Evolutionary conservation across 2,329 filamentous ascomycete genomes (phyloP), one percentile per base, ranked within the genome.

Genomic region (Diplodia mutila): DNA sequence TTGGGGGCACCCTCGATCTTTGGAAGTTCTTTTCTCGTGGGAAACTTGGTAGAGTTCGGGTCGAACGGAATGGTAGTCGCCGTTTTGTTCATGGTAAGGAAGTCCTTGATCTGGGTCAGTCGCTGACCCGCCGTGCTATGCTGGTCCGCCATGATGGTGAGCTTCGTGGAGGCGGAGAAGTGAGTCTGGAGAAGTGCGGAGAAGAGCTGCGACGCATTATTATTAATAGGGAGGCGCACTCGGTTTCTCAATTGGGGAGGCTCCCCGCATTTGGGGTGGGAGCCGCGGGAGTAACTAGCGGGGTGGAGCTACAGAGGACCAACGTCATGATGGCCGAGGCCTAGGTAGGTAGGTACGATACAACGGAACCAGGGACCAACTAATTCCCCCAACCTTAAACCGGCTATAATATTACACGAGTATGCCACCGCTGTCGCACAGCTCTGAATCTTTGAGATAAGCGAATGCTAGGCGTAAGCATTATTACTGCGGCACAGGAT

Each of bases 21-120:
- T 23, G 85, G 85, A 4, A 88, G 78, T 61, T 88, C 82, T 65
- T 83, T 82, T 16, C 85, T 78, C 0, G 80, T 81, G 0, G 86
- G 86, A 63, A 89, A 86, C 18, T 75, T 81, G 18, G 81, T 82
- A 48, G 76, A 80, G 66, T 86, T 77, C 1, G 86, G 86, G 71
- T 88, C 80, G 82, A 84, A 87, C 3, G 85, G 85, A 25, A 86
- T 77, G 2, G 78, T 80, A 0, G 78, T 81, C 1, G 82, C 80
- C 1, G 80, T 81, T 70, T 83, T 83, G 69, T 80, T 80, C 74
- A 80, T 76, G 0, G 79, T 82, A 27, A 84, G 69, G 65, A 82
- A 79, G 70, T 82, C 80, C 63, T 78, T 81, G 70, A 82, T 78
- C 68, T 83, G 80, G 29, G 75, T 79, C 65, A 83, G 72, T 61